Evolutionary conservation across 1,284 basidiomycete species (phyloP).

Genomic region (Meripilus lineatus): DNA sequence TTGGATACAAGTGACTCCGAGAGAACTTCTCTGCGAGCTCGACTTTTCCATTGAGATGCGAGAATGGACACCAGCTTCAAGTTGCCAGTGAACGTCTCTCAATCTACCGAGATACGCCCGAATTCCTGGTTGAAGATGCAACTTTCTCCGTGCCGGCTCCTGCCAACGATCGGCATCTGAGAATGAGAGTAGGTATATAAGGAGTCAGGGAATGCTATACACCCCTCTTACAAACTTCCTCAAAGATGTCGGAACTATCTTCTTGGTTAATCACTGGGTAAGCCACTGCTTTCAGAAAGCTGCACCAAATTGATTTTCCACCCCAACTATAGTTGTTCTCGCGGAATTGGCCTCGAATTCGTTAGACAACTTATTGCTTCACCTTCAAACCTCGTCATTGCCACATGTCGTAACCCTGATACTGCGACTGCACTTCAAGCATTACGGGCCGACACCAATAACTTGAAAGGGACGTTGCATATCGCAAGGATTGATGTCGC

Average conservation of each 20-base stretch:
- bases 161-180: no score
- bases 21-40: no score
- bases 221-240: no score
- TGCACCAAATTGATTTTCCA: not conserved
- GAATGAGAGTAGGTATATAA: no score
- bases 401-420: conserved; percentile 32
- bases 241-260: not conserved
- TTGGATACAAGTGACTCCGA: no score
- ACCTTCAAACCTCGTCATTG: conserved; percentile 32
- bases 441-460: conserved; percentile 16
- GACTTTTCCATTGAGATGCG: no score
- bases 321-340: conserved; percentile 27
- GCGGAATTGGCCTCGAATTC: conserved; percentile 38
- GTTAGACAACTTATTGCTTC: conserved; percentile 30
- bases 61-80: no score
- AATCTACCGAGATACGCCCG: no score
- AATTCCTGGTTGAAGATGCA: no score
- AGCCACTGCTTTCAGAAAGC: not conserved
- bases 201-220: no score
- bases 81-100: no score
- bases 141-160: no score
- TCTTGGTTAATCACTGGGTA: conserved; percentile 8
- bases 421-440: conserved; percentile 24
- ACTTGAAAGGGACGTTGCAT: conserved; percentile 26
- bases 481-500: conserved; percentile 31